A percentile compares a stretch with the other conserved stretches of the same genome.
Evolutionary conservation across 306 rosid species (phyloP).

Genomic region (Mimosa bimucronata): DNA sequence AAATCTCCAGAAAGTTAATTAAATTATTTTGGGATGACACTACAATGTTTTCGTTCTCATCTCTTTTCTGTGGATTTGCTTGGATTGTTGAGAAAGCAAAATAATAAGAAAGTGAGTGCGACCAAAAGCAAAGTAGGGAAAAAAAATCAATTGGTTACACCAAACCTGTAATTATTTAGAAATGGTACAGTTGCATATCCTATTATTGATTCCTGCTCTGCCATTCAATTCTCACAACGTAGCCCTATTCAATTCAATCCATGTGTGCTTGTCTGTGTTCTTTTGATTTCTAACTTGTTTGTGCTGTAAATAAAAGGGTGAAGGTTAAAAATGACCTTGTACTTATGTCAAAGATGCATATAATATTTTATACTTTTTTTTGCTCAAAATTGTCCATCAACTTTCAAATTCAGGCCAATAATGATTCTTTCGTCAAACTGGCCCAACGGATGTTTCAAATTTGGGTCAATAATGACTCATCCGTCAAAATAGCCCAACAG

Average conservation of each 20-base stretch:
- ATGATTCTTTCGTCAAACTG: too few relatives aligned
- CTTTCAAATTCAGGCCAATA: too few relatives aligned
- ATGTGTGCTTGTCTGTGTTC: neutral
- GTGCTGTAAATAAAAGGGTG: too few relatives aligned
- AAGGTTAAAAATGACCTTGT: too few relatives aligned
- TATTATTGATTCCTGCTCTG: neutral
- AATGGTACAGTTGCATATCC: neutral
- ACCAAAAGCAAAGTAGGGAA: slow-evolving; percentile 2
- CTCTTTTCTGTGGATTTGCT: neutral
- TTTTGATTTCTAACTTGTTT: neutral
- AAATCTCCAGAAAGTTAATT: slow-evolving; percentile 7
- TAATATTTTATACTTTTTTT: too few relatives aligned
- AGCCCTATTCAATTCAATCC: neutral
- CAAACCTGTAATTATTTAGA: neutral
- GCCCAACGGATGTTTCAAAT: too few relatives aligned
- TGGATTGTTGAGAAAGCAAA: neutral
- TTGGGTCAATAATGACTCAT: too few relatives aligned
- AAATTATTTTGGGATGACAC: neutral
- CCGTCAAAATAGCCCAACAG: too few relatives aligned
- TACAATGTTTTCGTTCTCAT: neutral
- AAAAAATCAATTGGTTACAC: slow-evolving; percentile 3
- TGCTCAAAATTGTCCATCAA: too few relatives aligned
- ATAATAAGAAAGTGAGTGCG: slow-evolving; percentile 4
- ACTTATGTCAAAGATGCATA: too few relatives aligned
- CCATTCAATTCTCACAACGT: neutral